A percentile compares a stretch with the other conserved stretches of the same genome.
phyloP scores from a whole-genome alignment of 148 eudicot species.

The Cornus controversa region DNA sequence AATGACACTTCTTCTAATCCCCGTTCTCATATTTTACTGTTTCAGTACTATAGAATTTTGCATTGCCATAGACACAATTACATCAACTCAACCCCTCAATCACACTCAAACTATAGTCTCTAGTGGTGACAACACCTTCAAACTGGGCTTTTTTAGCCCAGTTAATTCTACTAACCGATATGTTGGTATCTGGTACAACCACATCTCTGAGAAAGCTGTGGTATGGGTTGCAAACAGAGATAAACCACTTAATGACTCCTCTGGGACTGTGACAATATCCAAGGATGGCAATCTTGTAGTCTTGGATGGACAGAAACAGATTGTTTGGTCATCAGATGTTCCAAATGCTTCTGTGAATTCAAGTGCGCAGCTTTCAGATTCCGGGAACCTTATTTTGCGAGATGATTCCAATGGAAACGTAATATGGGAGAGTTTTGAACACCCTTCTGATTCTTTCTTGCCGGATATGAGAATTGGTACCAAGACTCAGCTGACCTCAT shows the following conservation, averaged over 20 bases:
- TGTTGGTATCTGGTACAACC: conserved; percentile 45
- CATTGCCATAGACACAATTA: conserved; percentile 16
- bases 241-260: conserved; percentile 39
- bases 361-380: conserved; percentile 21
- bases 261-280: conserved; percentile 30
- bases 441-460: conserved; percentile 20
- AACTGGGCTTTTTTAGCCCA: conserved; percentile 49
- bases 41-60: conserved; percentile 3
- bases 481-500: no score
- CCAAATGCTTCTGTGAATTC: conserved; percentile 10
- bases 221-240: conserved; percentile 49
- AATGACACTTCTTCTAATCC: background rate
- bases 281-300: conserved; percentile 39
- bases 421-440: conserved; percentile 17
- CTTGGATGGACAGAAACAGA: conserved; percentile 24
- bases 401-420: background rate
- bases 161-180: conserved; percentile 32
- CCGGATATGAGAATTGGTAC: conserved; percentile 2
- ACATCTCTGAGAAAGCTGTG: conserved; percentile 14
- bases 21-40: no score
- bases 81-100: conserved; percentile 16
- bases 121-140: conserved; percentile 22
- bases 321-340: conserved; percentile 42
- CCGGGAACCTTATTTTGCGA: conserved; percentile 18
- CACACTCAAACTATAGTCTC: conserved; percentile 36